Conservation (phyloP, 83 land plant species). For the Diphasiastrum complanatum region DNA sequence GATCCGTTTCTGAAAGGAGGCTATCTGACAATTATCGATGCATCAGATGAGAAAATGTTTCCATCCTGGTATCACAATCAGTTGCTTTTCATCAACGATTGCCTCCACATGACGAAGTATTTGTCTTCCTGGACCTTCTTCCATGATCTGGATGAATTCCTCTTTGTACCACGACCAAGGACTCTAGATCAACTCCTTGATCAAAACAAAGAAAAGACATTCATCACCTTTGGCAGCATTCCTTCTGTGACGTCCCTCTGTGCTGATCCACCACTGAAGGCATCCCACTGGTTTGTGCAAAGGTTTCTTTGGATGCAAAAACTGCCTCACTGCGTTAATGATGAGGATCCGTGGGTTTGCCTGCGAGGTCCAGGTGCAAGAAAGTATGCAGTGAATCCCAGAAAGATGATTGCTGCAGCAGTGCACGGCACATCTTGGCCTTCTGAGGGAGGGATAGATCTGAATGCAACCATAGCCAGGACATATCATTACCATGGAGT, state of each 20-base stretch:
- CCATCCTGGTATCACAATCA: constrained; percentile 19
- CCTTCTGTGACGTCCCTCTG: constrained; percentile 11
- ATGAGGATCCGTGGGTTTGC: constrained; percentile 17
- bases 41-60: background rate
- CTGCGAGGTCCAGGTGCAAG: background rate
- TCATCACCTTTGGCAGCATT: constrained; percentile 12
- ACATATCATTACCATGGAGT: constrained; percentile 10
- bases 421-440: constrained; percentile 16
- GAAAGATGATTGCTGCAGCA: background rate
- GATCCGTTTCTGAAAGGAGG: constrained; percentile 6
- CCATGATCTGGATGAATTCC: constrained; percentile 19
- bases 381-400: constrained; percentile 10
- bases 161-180: constrained; percentile 5
- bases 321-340: constrained; percentile 2
- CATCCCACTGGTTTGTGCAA: constrained; percentile 1
- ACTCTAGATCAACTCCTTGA: constrained; percentile 7
- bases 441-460: constrained; percentile 7
- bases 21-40: constrained; percentile 14
- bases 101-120: constrained; percentile 8
- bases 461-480: constrained; percentile 14
- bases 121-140: constrained; percentile 9
- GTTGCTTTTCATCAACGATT: constrained; percentile 18
- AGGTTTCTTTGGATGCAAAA: constrained; percentile 13
- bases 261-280: background rate
- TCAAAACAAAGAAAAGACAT: constrained; percentile 3